Evolutionary conservation across 148 eudicot genomes (phyloP).

Genomic region (Rheum nobile): DNA sequence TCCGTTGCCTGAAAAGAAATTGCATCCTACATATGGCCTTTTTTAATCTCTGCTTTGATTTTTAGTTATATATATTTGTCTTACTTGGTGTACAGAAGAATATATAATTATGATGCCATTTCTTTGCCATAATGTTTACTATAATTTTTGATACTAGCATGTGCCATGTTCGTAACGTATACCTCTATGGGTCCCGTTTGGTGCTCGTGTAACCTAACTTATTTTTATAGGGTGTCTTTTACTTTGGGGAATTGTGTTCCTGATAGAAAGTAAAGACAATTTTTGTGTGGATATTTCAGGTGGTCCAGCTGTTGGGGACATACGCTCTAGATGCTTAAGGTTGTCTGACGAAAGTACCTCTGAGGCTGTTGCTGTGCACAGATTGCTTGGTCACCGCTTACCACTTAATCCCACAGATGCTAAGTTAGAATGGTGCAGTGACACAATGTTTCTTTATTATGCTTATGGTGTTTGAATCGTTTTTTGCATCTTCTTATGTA

Average conservation of each 20-base stretch:
- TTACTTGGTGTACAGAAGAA: not conserved
- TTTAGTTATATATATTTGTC: not conserved
- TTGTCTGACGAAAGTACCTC: constrained; percentile 78
- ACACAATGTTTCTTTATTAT: constrained; percentile 12
- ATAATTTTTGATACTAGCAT: not conserved
- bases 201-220: not conserved
- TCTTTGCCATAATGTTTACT: not conserved
- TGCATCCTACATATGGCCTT: not conserved
- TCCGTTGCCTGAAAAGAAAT: not conserved
- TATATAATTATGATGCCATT: not conserved
- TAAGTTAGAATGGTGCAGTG: constrained; percentile 70
- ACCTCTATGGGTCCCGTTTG: not conserved
- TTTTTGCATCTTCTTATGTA: not conserved
- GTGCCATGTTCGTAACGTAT: not conserved
- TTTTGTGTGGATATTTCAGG: constrained; percentile 30
- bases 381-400: constrained; percentile 84
- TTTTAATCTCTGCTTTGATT: not conserved
- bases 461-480: not conserved
- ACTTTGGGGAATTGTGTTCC: not conserved
- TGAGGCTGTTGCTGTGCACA: constrained; percentile 85
- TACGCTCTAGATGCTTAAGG: constrained; percentile 95
- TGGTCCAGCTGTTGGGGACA: constrained; percentile 99
- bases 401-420: constrained; percentile 63
- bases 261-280: not conserved
- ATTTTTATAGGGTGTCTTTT: not conserved